Conservation (phyloP, 176 grass and related monocot species). For the Eragrostis nindensis region DNA sequence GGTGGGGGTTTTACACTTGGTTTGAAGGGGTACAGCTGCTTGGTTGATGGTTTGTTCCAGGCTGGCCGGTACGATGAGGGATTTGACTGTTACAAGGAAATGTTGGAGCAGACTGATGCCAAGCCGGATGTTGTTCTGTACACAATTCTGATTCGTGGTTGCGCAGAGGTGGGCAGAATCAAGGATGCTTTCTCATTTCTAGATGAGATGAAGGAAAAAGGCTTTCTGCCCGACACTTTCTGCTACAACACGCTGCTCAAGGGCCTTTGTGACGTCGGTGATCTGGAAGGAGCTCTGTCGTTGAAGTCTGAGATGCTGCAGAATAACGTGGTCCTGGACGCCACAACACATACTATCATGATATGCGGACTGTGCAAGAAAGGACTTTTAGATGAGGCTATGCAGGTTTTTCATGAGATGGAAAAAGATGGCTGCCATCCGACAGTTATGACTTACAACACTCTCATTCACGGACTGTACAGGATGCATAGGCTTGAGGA, state of each 20-base stretch:
- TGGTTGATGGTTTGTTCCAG: constrained; percentile 82
- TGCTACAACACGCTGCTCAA: constrained; percentile 90
- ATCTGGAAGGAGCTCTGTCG: constrained; percentile 67
- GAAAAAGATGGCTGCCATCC: constrained; percentile 66
- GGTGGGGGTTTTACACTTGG: constrained; percentile 61
- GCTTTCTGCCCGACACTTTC: constrained; percentile 63
- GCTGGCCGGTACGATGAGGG: constrained; percentile 64
- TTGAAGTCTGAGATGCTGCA: constrained; percentile 69
- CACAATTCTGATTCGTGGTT: constrained; percentile 85
- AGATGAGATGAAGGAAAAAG: constrained; percentile 57
- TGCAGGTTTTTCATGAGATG: constrained; percentile 86
- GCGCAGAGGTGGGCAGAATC: constrained; percentile 48
- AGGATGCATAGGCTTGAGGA: constrained; percentile 62
- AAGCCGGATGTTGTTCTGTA: constrained; percentile 69
- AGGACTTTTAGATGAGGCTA: constrained; percentile 69
- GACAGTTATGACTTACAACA: constrained; percentile 76
- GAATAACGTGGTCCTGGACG: constrained; percentile 52
- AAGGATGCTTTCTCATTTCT: constrained; percentile 72
- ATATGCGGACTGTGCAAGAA: constrained; percentile 79
- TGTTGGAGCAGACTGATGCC: constrained; percentile 53
- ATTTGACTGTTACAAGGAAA: constrained; percentile 54
- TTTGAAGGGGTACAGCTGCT: constrained; percentile 73
- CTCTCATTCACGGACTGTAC: constrained; percentile 75
- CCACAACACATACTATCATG: constrained; percentile 75
- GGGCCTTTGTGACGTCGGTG: constrained; percentile 58